These are phyloP conservation scores for Colletotrichum sp. DNA, from an alignment of 2,329 filamentous ascomycete genomes.

Conservation along the genomic window DNA sequence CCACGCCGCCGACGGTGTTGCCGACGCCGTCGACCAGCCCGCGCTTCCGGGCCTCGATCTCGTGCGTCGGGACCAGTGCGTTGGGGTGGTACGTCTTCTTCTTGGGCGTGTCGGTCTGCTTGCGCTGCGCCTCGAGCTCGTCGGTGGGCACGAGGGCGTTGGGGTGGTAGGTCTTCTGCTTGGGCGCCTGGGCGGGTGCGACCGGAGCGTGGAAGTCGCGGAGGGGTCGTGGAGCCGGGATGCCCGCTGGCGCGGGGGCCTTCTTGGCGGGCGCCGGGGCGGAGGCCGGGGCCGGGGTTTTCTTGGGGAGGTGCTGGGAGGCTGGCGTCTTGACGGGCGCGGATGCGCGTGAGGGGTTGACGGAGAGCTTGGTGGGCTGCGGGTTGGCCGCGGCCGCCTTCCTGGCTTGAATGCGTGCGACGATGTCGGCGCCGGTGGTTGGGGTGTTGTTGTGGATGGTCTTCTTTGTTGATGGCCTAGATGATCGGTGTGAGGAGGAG, in stretches of 20 bases:
- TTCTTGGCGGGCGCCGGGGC: not conserved
- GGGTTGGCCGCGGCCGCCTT: not conserved
- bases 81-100: constrained; percentile 12
- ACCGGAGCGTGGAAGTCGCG: not conserved
- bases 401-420: constrained; percentile 3
- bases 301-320: not conserved
- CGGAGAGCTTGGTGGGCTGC: not conserved
- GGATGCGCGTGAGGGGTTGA: not conserved
- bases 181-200: not conserved
- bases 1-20: not conserved
- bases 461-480: not conserved
- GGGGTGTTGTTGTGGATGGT: not conserved
- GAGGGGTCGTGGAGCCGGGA: not conserved
- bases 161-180: constrained; percentile 8
- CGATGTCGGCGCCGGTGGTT: not conserved
- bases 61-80: not conserved
- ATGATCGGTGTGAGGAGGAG: not conserved
- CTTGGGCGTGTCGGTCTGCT: not conserved
- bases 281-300: not conserved
- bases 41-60: constrained; percentile 2
- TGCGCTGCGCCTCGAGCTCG: not conserved
- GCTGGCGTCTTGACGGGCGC: not conserved
- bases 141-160: not conserved
- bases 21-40: not conserved
- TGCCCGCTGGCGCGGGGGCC: not conserved